Base-by-base conservation (phyloP, 2,329 filamentous ascomycete genomes). In the Sporothrix humicola region DNA sequence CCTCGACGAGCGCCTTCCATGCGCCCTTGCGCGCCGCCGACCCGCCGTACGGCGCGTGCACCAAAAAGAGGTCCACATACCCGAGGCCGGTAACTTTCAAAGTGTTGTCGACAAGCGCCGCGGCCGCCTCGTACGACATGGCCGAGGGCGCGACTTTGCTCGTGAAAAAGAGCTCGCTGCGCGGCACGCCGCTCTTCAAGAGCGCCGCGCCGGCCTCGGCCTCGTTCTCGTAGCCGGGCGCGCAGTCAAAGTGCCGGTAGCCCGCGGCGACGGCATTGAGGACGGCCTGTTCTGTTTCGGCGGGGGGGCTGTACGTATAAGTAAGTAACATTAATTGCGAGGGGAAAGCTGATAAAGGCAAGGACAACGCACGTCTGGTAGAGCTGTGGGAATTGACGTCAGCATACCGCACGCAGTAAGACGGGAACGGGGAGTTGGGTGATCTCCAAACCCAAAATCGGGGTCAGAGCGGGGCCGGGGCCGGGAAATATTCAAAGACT, bases 1-100 rank as follows among this genome's bases (percentile, higher is more conserved):
- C 85, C 79, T 91, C 89, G n/a, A 90, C 89, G 4, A 91, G 84
- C 2, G 88, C 89, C 71, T 82, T 85, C 89, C 89, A 91, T 1
- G 87, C 85, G 15, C 84, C 88, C 78, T 89, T 90, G 76, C 89
- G 86, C 66, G 80, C 83, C 20, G 82, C 83, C 1, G 84, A 81
- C 1, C 88, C 89, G 58, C 89, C 88, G 77, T 88, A 90, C 0
- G 89, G 89, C 0, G 87, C 82, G 79, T 91, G 89, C 71, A 91
- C 85, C 23, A 91, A 85, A 80, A 87, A 87, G 73, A 93, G 85
- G 78, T 93, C 91, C 75, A 93, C 85, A 80, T 93, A 93, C 26
- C 85, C 87, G 4, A 93, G 83, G 15, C 88, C 87, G 0, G 90
- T 13, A 0, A 48, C n/a, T 9, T 26, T n/a, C 8, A 65, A 15